A percentile compares a stretch with the other conserved stretches of the same genome.
phyloP scores from a whole-genome alignment of 2,329 filamentous ascomycete genomes.

The Cladosporium sp. region DNA sequence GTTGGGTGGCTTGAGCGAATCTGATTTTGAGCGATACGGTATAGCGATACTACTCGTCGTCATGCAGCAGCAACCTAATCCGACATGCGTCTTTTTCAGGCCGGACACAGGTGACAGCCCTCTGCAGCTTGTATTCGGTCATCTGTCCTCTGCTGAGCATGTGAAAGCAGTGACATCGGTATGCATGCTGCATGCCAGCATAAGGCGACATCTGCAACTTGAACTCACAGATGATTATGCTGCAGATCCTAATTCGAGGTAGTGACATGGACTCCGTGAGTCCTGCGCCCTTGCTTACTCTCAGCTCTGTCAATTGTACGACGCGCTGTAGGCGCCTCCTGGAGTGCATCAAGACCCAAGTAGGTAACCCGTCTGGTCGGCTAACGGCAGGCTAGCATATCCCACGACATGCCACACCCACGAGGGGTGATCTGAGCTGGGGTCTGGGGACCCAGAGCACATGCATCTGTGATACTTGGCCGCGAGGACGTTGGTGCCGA shows the following conservation, averaged over 20 bases:
- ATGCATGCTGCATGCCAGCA: neutral
- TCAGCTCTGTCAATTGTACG: neutral
- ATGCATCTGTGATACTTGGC: neutral
- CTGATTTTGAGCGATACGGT: neutral
- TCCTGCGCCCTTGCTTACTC: neutral
- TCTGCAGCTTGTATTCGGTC: neutral
- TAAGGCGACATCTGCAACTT: neutral
- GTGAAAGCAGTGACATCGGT: neutral
- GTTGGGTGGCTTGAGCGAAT: neutral
- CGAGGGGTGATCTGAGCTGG: neutral
- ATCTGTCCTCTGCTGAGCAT: neutral
- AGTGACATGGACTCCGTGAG: neutral
- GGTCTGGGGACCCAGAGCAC: neutral
- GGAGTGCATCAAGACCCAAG: neutral
- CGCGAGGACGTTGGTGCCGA: neutral
- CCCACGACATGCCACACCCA: neutral
- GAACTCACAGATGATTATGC: neutral
- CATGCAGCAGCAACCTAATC: neutral
- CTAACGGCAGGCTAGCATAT: neutral
- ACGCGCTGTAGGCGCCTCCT: neutral
- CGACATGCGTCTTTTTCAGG: neutral
- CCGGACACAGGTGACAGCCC: neutral
- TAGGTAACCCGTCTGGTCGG: neutral
- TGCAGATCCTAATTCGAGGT: neutral
- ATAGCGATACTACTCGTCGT: conserved; percentile 1